Evolutionary conservation across 2,329 filamentous ascomycete species (phyloP).

Genomic region (Fusarium buxicola): DNA sequence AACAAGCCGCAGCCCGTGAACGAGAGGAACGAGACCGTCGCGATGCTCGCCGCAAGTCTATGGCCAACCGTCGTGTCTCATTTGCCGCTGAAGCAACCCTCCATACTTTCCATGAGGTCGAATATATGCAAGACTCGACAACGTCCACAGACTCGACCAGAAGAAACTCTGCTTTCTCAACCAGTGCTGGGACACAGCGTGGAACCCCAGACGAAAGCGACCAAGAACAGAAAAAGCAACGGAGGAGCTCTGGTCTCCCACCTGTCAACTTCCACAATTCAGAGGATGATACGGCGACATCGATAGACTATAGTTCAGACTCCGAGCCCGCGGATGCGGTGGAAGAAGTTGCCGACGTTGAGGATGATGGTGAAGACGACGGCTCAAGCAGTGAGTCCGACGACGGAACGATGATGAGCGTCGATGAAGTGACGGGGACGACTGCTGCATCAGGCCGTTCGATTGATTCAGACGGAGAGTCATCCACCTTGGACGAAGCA

Average conservation of each 20-base stretch:
- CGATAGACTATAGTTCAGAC: slow-evolving; percentile 80
- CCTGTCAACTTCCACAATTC: slow-evolving; percentile 73
- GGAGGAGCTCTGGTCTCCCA: slow-evolving; percentile 75
- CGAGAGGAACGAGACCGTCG: slow-evolving; percentile 79
- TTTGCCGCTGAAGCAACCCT: slow-evolving; percentile 97
- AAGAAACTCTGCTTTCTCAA: slow-evolving; percentile 66
- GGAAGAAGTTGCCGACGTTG: slow-evolving; percentile 67
- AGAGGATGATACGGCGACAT: slow-evolving; percentile 76
- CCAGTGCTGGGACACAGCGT: slow-evolving; percentile 54
- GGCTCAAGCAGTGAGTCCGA: slow-evolving; percentile 70
- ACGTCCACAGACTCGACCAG: slow-evolving; percentile 82
- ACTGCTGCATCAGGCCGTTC: slow-evolving; percentile 71
- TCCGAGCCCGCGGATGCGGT: slow-evolving; percentile 67
- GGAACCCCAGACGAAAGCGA: slow-evolving; percentile 70
- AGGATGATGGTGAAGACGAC: slow-evolving; percentile 58
- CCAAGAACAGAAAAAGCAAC: slow-evolving; percentile 69
- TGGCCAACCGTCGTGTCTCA: slow-evolving; percentile 92
- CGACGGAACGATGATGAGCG: slow-evolving; percentile 83
- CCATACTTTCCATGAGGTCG: slow-evolving; percentile 96
- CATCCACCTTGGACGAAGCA: slow-evolving; percentile 79
- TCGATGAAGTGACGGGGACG: slow-evolving; percentile 80
- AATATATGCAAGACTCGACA: slow-evolving; percentile 88
- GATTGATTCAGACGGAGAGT: slow-evolving; percentile 73
- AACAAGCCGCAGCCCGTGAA: slow-evolving; percentile 75
- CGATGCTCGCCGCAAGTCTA: slow-evolving; percentile 90